These are phyloP conservation scores for Stagonosporopsis cucurbitacearum DNA, from an alignment of 2,329 filamentous ascomycete species.

Conservation along the genomic window DNA sequence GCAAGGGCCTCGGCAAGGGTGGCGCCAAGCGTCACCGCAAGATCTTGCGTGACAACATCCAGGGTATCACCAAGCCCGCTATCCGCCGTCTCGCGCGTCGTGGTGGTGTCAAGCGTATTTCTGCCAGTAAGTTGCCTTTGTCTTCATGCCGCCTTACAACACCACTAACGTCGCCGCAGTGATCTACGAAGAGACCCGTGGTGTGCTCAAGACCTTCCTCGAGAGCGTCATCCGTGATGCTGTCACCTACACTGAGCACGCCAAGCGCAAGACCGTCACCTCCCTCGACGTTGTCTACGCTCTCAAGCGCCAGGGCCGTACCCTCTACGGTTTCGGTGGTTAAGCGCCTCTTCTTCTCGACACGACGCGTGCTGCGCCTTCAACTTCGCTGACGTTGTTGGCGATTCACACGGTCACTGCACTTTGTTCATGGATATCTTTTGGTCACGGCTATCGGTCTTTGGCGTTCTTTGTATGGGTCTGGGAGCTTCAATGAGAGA, in stretches of 20 bases:
- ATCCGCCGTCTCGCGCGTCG: slow-evolving; percentile 62
- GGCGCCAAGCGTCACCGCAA: slow-evolving; percentile 63
- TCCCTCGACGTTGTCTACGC: slow-evolving; percentile 70
- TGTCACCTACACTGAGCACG: slow-evolving; percentile 80
- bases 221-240: slow-evolving; percentile 78
- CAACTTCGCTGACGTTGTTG: slow-evolving; percentile 58
- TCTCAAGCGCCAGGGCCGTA: slow-evolving; percentile 69
- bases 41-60: slow-evolving; percentile 63
- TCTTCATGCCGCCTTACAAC: neutral
- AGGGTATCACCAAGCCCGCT: slow-evolving; percentile 62
- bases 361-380: slow-evolving; percentile 20
- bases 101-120: slow-evolving; percentile 62
- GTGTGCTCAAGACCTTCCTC: slow-evolving; percentile 79
- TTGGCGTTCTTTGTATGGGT: slow-evolving; percentile 41
- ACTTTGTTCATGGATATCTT: slow-evolving; percentile 37
- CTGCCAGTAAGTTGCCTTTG: slow-evolving; percentile 51
- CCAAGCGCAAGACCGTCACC: slow-evolving; percentile 83
- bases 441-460: slow-evolving; percentile 38
- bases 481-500: slow-evolving; percentile 35
- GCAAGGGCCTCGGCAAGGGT: slow-evolving; percentile 62
- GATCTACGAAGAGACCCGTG: slow-evolving; percentile 81
- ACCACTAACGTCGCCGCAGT: slow-evolving; percentile 53
- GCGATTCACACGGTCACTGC: slow-evolving; percentile 27
- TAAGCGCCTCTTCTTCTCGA: slow-evolving; percentile 57
- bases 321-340: slow-evolving; percentile 89